A percentile compares a stretch with the other conserved stretches of the same genome.
Conservation (phyloP, 371 early-diverging fungal genomes). For the Mucor indicus region DNA sequence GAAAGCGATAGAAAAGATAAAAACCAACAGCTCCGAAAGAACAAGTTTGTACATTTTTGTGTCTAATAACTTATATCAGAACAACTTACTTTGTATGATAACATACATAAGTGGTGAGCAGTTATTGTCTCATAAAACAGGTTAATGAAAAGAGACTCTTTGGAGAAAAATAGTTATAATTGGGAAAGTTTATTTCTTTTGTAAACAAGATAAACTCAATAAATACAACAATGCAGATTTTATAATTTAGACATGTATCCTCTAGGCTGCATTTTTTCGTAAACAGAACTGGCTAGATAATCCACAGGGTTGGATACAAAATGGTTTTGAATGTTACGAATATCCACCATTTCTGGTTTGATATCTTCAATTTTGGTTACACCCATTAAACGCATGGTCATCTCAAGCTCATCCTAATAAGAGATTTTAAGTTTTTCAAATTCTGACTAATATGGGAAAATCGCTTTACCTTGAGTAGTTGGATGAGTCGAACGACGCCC, state of each 20-base stretch:
- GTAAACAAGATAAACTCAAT: too few species aligned
- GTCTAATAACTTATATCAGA: too few species aligned
- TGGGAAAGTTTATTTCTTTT: too few species aligned
- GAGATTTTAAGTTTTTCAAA: conserved; percentile 11
- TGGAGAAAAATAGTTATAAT: too few species aligned
- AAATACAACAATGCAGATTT: too few species aligned
- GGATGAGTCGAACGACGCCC: conserved; percentile 74
- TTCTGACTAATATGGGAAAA: too few species aligned
- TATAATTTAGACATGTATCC: conserved; percentile 35
- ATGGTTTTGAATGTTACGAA: conserved; percentile 49
- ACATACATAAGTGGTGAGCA: too few species aligned
- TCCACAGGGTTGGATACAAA: conserved; percentile 41
- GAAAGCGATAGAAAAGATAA: conserved; percentile 3
- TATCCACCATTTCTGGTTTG: conserved; percentile 56
- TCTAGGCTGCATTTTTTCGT: conserved; percentile 43
- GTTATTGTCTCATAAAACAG: too few species aligned
- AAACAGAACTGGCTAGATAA: conserved; percentile 33
- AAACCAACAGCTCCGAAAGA: neutral
- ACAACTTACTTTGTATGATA: too few species aligned
- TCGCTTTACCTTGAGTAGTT: conserved; percentile 58
- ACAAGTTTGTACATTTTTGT: conserved; percentile 1
- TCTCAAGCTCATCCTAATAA: conserved; percentile 62
- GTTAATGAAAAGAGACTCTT: too few species aligned
- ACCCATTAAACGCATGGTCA: conserved; percentile 78
- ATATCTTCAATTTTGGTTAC: conserved; percentile 59